A percentile compares a stretch with the other conserved stretches of the same genome.
phyloP scores from a whole-genome alignment of 2,329 filamentous ascomycete species.

The Basipetospora chlamydospora region DNA sequence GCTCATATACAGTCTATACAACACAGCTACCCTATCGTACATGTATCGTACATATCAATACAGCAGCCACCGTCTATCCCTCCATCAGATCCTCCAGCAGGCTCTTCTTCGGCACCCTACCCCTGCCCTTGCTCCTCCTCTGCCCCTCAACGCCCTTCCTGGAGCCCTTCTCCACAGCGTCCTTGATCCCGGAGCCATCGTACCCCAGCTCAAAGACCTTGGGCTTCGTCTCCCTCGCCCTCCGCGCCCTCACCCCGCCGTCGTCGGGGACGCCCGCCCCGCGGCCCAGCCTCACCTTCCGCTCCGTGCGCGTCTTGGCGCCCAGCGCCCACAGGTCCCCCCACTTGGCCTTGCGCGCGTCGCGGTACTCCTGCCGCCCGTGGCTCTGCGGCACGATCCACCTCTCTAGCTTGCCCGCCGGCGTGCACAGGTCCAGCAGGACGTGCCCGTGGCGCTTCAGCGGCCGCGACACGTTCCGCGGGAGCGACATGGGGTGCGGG shows the following conservation, averaged over 20 bases:
- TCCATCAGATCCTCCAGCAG: constrained; percentile 6
- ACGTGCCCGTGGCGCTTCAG: constrained; percentile 83
- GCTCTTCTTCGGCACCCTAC: constrained; percentile 6
- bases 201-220: constrained; percentile 17
- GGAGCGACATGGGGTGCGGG: constrained; percentile 53
- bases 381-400: constrained; percentile 84
- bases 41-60: not conserved
- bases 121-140: constrained; percentile 6
- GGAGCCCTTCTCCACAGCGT: constrained; percentile 10
- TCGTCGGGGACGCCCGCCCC: constrained; percentile 24
- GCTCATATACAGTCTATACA: not conserved
- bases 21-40: not conserved
- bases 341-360: constrained; percentile 82
- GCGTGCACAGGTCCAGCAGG: constrained; percentile 81
- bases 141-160: constrained; percentile 2
- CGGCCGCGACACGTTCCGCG: constrained; percentile 63
- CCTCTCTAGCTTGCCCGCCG: constrained; percentile 70
- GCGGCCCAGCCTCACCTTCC: constrained; percentile 46
- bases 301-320: constrained; percentile 64
- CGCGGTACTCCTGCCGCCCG: constrained; percentile 70
- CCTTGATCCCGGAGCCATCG: constrained; percentile 14
- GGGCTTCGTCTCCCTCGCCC: constrained; percentile 19
- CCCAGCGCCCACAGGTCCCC: constrained; percentile 93
- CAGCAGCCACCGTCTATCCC: not conserved
- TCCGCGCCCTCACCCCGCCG: constrained; percentile 27